phyloP scores from a whole-genome alignment of 2,329 filamentous ascomycete species.

The Phyllosticta ampelicida region DNA sequence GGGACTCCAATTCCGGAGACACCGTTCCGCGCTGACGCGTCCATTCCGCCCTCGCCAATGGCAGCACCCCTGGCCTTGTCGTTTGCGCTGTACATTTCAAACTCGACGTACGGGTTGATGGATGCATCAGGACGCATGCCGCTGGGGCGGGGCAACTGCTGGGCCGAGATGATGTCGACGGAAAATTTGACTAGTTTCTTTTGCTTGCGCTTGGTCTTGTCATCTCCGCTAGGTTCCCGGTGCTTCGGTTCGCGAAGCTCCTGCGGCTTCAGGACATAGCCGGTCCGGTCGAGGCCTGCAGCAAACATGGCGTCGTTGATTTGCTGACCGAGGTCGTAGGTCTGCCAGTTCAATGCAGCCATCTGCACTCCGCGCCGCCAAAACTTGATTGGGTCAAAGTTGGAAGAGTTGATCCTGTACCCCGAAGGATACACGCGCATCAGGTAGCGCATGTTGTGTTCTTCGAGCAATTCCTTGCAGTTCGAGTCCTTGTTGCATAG shows the following conservation, averaged over 20 bases:
- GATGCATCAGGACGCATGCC: slow-evolving; percentile 60
- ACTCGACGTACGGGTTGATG: slow-evolving; percentile 88
- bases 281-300: slow-evolving; percentile 71
- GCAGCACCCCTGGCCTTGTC: slow-evolving; percentile 72
- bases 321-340: slow-evolving; percentile 90
- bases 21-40: slow-evolving; percentile 53
- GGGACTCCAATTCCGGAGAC: slow-evolving; percentile 60
- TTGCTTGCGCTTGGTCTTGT: slow-evolving; percentile 53
- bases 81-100: slow-evolving; percentile 89
- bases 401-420: slow-evolving; percentile 72
- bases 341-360: slow-evolving; percentile 97
- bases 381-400: slow-evolving; percentile 87
- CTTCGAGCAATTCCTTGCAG: slow-evolving; percentile 66
- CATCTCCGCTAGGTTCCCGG: slow-evolving; percentile 36
- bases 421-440: slow-evolving; percentile 91
- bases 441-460: slow-evolving; percentile 82
- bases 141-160: slow-evolving; percentile 79
- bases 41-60: slow-evolving; percentile 53
- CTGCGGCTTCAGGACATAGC: slow-evolving; percentile 87
- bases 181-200: slow-evolving; percentile 75
- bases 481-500: slow-evolving; percentile 66
- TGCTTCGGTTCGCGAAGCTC: slow-evolving; percentile 51
- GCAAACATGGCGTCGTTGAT: slow-evolving; percentile 98
- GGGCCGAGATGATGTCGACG: slow-evolving; percentile 84
- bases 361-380: slow-evolving; percentile 97